Evolutionary conservation across 176 grass and related monocot genomes (phyloP), one percentile per base, ranked within the genome.

Genomic region (Triticum turgidum): DNA sequence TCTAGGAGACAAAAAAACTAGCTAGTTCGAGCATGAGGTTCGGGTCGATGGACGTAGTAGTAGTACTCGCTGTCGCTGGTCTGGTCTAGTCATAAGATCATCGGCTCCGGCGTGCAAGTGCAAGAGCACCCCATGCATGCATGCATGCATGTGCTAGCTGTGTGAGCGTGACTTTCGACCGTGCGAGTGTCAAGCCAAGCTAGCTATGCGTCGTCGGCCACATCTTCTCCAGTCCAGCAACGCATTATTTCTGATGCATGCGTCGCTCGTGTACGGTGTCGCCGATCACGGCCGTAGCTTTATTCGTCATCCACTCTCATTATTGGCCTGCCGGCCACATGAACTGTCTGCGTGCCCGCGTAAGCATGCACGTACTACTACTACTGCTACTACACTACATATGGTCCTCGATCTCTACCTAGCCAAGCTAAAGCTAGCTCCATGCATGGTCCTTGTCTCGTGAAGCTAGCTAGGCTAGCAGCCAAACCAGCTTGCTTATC

Each of bases 281-380:
- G 56, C 33, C 20, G 30, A 78, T 80, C 84, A 47, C 49, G 64
- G 47, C 76, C 65, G 65, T 76, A 80, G 34, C 65, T 62, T 79
- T 86, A 79, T 70, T 70, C 65, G 47, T 30, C 51, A 24, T 63
- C 52, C 24, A 25, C 33, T 58, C 64, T 22, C 72, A 77, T 87
- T 75, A 65, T 83, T 86, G 79, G 79, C 30, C 17, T 70, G 83
- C 87, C 88, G 64, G 79, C 41, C 79, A 93, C 91, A 87, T 93
- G 88, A 88, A 85, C 71, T 93, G 88, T 82, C 80, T 84, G 62
- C 30, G 13, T 34, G 13, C 27, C 5, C 13, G 39, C 62, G 13
- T 35, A 83, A 73, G 81, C 71, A 27, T 47, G 44, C 29, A 30
- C 29, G 29, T 2, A 30, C 29, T 30, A 30, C 29, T 30, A 30